These are phyloP conservation scores for Strombidium stylifer DNA, from an alignment of 73 alveolate genomes.

Conservation along the genomic window DNA sequence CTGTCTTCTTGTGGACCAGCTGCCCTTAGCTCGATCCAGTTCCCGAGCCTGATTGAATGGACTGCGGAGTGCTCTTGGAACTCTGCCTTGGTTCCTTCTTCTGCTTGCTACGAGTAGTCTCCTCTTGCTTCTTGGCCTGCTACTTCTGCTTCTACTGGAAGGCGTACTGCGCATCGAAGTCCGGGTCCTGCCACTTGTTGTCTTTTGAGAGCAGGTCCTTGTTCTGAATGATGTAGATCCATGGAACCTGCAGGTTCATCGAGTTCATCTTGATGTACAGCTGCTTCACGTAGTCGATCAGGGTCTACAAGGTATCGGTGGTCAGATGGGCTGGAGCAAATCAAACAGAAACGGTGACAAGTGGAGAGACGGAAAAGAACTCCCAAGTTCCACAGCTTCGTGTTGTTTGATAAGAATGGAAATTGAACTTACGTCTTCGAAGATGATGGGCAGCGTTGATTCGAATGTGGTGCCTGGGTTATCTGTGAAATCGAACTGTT, in stretches of 20 bases:
- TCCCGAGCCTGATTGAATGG: no score
- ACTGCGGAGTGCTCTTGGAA: no score
- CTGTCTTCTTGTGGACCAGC: no score
- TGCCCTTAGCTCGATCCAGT: no score
- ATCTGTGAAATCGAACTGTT: constrained; percentile 15
- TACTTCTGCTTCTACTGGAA: constrained; percentile 11
- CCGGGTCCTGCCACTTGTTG: constrained; percentile 15
- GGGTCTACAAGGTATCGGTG: constrained; percentile 31
- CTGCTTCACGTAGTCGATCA: constrained; percentile 38
- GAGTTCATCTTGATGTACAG: constrained; percentile 25
- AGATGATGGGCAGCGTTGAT: background rate
- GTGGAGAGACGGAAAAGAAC: no score
- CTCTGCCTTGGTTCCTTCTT: no score
- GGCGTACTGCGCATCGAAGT: constrained; percentile 10
- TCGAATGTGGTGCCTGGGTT: constrained; percentile 2
- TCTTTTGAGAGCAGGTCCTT: constrained; percentile 32
- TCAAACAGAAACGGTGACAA: no score
- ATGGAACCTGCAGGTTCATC: constrained; percentile 30
- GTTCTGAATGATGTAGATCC: constrained; percentile 47
- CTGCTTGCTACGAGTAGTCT: no score
- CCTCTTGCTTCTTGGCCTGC: background rate
- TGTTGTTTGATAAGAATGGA: no score
- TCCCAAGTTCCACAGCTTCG: no score
- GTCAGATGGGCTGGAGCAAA: no score
- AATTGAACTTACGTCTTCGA: no score